Percentiles rank a stretch among this genome's conserved stretches.
These are phyloP conservation scores for Ascosphaera apis DNA, from an alignment of 2,329 filamentous ascomycete species.

Conservation along the genomic window DNA sequence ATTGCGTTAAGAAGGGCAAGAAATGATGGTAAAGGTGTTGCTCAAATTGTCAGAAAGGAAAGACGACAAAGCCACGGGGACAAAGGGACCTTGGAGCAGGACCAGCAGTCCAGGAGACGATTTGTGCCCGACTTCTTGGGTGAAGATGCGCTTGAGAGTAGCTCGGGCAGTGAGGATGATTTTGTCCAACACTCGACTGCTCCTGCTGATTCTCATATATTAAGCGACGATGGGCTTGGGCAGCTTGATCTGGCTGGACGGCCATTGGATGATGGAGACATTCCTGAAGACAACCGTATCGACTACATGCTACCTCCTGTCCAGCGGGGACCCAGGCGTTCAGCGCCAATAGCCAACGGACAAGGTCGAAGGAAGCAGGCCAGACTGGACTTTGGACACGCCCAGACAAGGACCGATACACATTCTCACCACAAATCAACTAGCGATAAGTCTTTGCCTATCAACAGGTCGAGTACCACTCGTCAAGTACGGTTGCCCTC, in stretches of 20 bases:
- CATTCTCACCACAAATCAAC: no score
- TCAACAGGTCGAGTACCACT: no score
- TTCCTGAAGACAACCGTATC: slow-evolving; percentile 19
- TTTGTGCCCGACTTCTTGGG: slow-evolving; percentile 1
- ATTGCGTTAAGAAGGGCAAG: slow-evolving; percentile 11
- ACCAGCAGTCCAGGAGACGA: slow-evolving; percentile 9
- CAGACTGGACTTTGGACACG: not conserved
- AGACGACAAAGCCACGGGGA: slow-evolving; percentile 3
- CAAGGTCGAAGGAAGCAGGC: not conserved
- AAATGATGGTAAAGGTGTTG: slow-evolving; percentile 6
- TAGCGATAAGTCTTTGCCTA: no score
- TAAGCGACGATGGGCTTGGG: slow-evolving; percentile 4
- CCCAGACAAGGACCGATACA: not conserved
- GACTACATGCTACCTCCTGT: slow-evolving; percentile 18
- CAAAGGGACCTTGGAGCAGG: slow-evolving; percentile 4
- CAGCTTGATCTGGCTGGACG: slow-evolving; percentile 1
- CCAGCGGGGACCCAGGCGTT: slow-evolving; percentile 7
- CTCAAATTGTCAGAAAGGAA: slow-evolving; percentile 7
- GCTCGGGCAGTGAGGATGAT: slow-evolving; percentile 12
- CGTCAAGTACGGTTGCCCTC: no score
- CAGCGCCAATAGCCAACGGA: not conserved
- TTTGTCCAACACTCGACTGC: not conserved
- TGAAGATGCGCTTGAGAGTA: slow-evolving; percentile 8
- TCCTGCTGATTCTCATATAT: not conserved
- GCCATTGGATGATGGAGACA: slow-evolving; percentile 11